phyloP scores from a whole-genome alignment of 1,284 basidiomycete species.

The Sporisorium scitamineum region DNA sequence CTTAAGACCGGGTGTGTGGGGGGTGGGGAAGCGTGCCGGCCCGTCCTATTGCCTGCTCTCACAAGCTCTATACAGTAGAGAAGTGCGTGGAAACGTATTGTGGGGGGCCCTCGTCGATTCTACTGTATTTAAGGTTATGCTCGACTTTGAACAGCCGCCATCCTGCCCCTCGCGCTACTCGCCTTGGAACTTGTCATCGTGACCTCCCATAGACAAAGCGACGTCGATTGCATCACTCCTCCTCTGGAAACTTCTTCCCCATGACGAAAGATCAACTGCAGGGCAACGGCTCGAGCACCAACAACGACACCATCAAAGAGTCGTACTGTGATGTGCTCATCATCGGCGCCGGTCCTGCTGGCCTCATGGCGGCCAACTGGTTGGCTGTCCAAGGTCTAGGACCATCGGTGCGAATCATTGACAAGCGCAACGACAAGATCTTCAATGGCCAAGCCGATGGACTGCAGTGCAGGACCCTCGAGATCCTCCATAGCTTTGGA shows the following conservation, averaged over 20 bases:
- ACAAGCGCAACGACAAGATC: conserved; percentile 44
- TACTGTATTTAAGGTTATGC: not conserved
- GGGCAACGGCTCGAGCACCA: not conserved
- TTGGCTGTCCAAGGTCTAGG: conserved; percentile 33
- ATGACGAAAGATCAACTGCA: conserved; percentile 10
- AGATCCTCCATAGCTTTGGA: conserved; percentile 39
- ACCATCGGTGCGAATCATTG: conserved; percentile 35
- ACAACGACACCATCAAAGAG: conserved; percentile 17
- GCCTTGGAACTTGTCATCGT: not conserved
- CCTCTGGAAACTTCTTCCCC: not conserved
- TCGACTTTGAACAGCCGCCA: not conserved
- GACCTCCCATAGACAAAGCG: not conserved
- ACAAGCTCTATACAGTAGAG: no score
- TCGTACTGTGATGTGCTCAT: conserved; percentile 73
- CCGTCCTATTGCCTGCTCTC: no score
- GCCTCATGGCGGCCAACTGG: conserved; percentile 39
- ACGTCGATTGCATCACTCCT: not conserved
- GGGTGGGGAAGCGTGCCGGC: no score
- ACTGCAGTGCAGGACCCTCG: conserved; percentile 37
- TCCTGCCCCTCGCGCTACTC: not conserved
- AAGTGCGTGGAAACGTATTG: not conserved
- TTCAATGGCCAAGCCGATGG: conserved; percentile 47
- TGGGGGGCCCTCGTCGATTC: not conserved
- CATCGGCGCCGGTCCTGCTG: conserved; percentile 61
- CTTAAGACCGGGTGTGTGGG: not conserved